Conservation (phyloP, 129 eudicot species). For the sunflower (Helianthus annuus) region DNA sequence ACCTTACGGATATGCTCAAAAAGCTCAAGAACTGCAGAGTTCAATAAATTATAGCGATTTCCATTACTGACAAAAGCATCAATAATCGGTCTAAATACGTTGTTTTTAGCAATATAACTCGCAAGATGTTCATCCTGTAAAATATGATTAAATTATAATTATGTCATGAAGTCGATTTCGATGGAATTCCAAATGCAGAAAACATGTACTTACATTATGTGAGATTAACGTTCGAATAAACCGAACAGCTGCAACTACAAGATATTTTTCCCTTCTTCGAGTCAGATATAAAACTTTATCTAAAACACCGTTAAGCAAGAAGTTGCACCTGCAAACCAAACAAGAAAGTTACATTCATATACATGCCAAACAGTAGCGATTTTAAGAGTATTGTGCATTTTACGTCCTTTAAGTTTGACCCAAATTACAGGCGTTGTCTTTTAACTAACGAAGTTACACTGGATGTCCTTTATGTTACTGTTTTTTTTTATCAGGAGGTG, state of each 20-base stretch:
- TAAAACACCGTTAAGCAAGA: conserved; percentile 65
- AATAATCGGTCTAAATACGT: conserved; percentile 72
- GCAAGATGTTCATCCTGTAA: conserved; percentile 87
- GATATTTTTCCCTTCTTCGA: conserved; percentile 82
- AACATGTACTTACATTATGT: conserved; percentile 59
- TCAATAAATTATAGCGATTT: conserved; percentile 78
- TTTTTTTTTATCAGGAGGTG: too few species aligned
- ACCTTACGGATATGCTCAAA: conserved; percentile 92
- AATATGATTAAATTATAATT: conserved; percentile 7
- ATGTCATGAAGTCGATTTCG: background rate
- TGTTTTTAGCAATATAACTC: conserved; percentile 72
- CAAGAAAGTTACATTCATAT: conserved; percentile 4
- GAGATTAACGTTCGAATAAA: conserved; percentile 75
- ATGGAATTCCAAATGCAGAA: background rate
- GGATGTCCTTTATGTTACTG: too few species aligned
- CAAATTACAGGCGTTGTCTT: too few species aligned
- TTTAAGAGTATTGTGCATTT: background rate
- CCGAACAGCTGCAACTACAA: conserved; percentile 90
- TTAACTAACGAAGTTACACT: too few species aligned
- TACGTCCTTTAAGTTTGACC: too few species aligned
- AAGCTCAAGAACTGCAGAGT: conserved; percentile 88
- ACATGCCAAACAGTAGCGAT: background rate
- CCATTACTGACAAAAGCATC: conserved; percentile 83
- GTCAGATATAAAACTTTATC: conserved; percentile 77
- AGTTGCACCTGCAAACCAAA: conserved; percentile 61